phyloP scores from a whole-genome alignment of 2,329 filamentous ascomycete species.

The Metarhizium album region DNA sequence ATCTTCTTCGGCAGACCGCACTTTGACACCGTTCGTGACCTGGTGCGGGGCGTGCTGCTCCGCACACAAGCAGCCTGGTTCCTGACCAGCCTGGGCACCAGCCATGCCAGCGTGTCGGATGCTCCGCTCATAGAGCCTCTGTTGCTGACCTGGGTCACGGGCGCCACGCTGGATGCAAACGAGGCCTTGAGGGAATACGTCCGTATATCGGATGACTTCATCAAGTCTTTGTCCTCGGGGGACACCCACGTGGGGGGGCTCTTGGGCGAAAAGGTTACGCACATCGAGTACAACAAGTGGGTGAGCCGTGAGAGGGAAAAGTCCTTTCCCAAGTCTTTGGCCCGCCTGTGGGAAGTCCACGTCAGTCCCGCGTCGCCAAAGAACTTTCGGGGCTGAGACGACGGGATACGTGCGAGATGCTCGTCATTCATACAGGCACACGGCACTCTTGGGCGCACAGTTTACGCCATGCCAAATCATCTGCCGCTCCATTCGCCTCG shows the following conservation, averaged over 20 bases:
- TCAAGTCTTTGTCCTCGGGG: conserved; percentile 36
- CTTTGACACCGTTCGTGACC: conserved; percentile 49
- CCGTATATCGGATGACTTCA: conserved; percentile 44
- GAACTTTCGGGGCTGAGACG: neutral
- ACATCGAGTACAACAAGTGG: conserved; percentile 30
- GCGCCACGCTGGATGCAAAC: conserved; percentile 44
- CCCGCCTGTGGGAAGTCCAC: conserved; percentile 32
- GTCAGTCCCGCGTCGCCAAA: conserved; percentile 19
- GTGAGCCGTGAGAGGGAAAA: conserved; percentile 21
- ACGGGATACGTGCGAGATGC: neutral
- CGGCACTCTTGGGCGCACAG: neutral
- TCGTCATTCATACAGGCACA: neutral
- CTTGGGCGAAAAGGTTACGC: conserved; percentile 37
- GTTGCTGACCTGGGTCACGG: conserved; percentile 50
- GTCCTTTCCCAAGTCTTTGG: conserved; percentile 22
- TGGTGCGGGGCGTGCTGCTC: conserved; percentile 36
- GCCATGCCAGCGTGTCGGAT: conserved; percentile 56
- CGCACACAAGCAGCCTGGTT: conserved; percentile 40
- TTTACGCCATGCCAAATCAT: neutral
- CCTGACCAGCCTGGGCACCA: conserved; percentile 40
- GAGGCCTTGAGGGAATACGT: conserved; percentile 51
- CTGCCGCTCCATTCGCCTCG: neutral
- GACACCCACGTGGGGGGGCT: conserved; percentile 33
- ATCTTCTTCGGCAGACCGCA: conserved; percentile 54
- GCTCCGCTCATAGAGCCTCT: conserved; percentile 53